phyloP scores from a whole-genome alignment of 2,329 filamentous ascomycete species.

The Fusarium verrucosum region DNA sequence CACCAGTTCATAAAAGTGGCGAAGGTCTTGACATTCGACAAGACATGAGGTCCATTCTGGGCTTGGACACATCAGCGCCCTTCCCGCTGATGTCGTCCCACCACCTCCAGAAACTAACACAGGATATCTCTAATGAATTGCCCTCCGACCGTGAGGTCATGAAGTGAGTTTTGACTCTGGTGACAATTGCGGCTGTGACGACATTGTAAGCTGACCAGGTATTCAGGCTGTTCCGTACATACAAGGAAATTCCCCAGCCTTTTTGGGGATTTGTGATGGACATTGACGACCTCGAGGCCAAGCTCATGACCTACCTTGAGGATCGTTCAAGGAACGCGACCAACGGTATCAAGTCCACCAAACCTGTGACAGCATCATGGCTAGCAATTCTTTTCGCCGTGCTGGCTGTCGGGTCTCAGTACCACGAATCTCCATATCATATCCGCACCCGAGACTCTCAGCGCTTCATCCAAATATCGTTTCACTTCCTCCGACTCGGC shows the following conservation, averaged over 20 bases:
- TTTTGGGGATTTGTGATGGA: constrained; percentile 76
- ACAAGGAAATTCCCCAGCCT: constrained; percentile 73
- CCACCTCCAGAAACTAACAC: constrained; percentile 67
- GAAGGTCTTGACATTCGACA: constrained; percentile 67
- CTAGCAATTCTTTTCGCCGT: constrained; percentile 72
- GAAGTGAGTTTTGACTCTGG: constrained; percentile 60
- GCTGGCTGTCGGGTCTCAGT: constrained; percentile 72
- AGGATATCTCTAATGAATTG: constrained; percentile 69
- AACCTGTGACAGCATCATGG: constrained; percentile 70
- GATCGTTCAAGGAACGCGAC: constrained; percentile 67
- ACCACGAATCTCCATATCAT: constrained; percentile 71
- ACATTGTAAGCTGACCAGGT: constrained; percentile 9
- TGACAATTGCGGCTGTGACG: not conserved
- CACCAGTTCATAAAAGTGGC: constrained; percentile 60
- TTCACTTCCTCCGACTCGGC: constrained; percentile 70
- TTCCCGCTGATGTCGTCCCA: constrained; percentile 73
- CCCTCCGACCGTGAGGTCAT: constrained; percentile 73
- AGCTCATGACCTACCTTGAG: constrained; percentile 71
- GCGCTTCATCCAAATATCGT: constrained; percentile 70
- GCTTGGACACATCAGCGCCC: constrained; percentile 71
- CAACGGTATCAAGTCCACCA: constrained; percentile 56
- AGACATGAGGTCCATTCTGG: constrained; percentile 73
- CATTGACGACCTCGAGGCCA: constrained; percentile 71
- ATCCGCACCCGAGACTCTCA: constrained; percentile 67
- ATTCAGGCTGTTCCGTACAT: constrained; percentile 68